Evolutionary conservation across 176 grass and related monocot genomes (phyloP), one percentile per base, ranked within the genome.

Genomic region (bread wheat (Triticum aestivum)): DNA sequence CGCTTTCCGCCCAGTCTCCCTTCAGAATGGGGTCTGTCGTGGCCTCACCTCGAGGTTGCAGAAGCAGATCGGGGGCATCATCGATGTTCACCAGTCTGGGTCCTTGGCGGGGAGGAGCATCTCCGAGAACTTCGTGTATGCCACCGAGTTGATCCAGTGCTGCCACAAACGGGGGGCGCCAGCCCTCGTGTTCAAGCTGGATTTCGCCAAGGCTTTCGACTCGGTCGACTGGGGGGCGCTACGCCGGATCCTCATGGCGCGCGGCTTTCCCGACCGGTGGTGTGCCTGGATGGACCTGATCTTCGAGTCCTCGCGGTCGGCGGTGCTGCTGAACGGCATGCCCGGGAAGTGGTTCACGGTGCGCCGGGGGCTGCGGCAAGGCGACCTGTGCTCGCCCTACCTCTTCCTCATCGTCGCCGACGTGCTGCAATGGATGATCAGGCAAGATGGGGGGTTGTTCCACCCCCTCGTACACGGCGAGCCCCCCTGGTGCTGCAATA

Each of bases 391-490:
- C 7, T 61, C 58, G 18, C 58, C 44, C 11, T 47, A 47, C 11
- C 44, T 47, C 44, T 47, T 47, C 11, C 20, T 61, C 20, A 18
- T 61, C 20, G 8, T 61, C 7, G 58, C 20, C 6, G 58, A 61
- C 1, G 20, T 61, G 7, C 21, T 61, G 0, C 8, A 61, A 2
- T 6, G 9, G 4, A n/a, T 61, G 58, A 61, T 61, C 8, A 6
- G 21, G 20, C 1, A n/a, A 0, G 58, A 61, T 2, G 2, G 18
- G 6, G 1, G 3, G 2, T 21, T 61, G 0, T 20, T 2, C 0
- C 58, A 61, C 2, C 58, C 58, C 2, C 0, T 61, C 0, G 0
- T n/a, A 0, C 7, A n/a, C 0, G 58, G 9, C 0, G 18, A 6
- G 2, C 7, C 58, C 20, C 8, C 20, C 20, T n/a, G 1, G 20